Conservation (phyloP, 2,329 filamentous ascomycete species). For the Bipolaris zeicola region DNA sequence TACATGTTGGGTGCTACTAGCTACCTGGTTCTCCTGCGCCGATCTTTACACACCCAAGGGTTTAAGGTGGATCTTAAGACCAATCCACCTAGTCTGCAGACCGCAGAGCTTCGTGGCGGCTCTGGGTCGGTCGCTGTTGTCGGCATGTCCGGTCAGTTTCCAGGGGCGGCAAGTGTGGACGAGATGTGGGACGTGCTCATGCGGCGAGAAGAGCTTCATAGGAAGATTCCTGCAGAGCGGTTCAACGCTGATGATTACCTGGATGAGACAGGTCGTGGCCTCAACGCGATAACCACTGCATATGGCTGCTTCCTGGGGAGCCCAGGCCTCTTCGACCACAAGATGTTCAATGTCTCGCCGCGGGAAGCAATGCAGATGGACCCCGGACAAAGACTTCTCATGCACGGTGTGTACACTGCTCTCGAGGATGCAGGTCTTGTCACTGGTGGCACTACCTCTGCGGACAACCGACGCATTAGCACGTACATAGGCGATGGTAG, state of each 20-base stretch:
- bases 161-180: background rate
- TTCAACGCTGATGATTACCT: constrained; percentile 74
- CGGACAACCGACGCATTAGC: constrained; percentile 69
- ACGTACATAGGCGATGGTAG: constrained; percentile 77
- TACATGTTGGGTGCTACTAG: too few species aligned
- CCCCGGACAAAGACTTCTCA: constrained; percentile 76
- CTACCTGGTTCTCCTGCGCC: too few species aligned
- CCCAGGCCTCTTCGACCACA: constrained; percentile 77
- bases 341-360: constrained; percentile 87
- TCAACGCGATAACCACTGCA: too few species aligned
- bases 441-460: constrained; percentile 65
- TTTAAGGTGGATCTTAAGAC: too few species aligned
- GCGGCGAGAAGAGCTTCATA: background rate
- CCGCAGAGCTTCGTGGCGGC: background rate
- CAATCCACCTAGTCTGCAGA: too few species aligned
- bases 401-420: constrained; percentile 77
- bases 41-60: too few species aligned
- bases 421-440: constrained; percentile 81
- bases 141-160: background rate
- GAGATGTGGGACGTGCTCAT: background rate
- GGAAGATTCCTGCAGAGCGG: constrained; percentile 69
- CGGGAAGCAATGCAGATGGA: constrained; percentile 80
- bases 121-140: background rate
- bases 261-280: constrained; percentile 73
- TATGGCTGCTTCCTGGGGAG: constrained; percentile 69